A percentile compares a stretch with the other conserved stretches of the same genome.
Evolutionary conservation across 2,329 filamentous ascomycete species (phyloP).

Genomic region (Parastagonospora nodorum): DNA sequence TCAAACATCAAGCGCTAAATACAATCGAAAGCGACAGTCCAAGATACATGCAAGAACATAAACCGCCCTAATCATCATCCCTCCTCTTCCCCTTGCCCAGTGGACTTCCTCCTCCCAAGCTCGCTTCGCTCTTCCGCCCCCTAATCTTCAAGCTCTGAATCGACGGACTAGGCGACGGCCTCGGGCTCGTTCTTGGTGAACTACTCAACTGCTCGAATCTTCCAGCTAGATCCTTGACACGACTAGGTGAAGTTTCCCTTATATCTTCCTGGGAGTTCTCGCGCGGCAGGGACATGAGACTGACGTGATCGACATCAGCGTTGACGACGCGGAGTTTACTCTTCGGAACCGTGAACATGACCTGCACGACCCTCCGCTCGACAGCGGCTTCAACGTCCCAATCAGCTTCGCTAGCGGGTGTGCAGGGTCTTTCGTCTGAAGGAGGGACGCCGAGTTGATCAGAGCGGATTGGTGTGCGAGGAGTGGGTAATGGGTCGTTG

Average conservation of each 20-base stretch:
- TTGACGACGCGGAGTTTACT: constrained; percentile 90
- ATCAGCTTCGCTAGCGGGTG: constrained; percentile 49
- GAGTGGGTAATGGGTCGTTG: constrained; percentile 33
- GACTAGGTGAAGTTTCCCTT: constrained; percentile 14
- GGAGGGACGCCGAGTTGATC: constrained; percentile 26
- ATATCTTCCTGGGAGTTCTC: constrained; percentile 19
- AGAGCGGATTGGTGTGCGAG: constrained; percentile 30
- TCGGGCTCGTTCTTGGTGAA: constrained; percentile 13
- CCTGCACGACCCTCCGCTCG: constrained; percentile 54
- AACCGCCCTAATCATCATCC: background rate
- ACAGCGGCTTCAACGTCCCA: constrained; percentile 59
- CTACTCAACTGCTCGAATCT: constrained; percentile 33
- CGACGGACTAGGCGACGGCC: constrained; percentile 23
- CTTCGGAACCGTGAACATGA: constrained; percentile 91
- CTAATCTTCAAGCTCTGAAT: constrained; percentile 36
- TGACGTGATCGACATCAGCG: constrained; percentile 38
- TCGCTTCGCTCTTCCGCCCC: constrained; percentile 17
- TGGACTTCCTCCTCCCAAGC: constrained; percentile 9
- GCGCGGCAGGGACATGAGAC: constrained; percentile 31
- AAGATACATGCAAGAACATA: constrained; percentile 3
- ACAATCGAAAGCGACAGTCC: background rate
- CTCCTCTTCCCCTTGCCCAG: constrained; percentile 2
- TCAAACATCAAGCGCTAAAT: background rate
- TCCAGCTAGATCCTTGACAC: constrained; percentile 38
- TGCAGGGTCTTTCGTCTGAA: constrained; percentile 26